Evolutionary conservation across 768 basidiomycete species (phyloP).

Genomic region (Suillus subalutaceus): DNA sequence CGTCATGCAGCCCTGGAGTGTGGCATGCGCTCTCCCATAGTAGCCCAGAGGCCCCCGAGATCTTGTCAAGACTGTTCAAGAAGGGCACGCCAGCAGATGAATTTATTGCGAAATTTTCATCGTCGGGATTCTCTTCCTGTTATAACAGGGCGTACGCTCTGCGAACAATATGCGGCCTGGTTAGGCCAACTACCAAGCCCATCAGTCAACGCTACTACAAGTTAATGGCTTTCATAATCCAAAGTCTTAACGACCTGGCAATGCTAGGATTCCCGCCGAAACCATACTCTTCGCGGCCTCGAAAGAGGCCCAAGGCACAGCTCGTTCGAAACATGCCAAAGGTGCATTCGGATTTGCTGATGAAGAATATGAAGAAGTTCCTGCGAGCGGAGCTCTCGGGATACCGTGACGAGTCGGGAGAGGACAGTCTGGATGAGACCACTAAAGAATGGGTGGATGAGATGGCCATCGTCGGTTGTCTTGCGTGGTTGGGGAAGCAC

Average conservation of each 20-base stretch:
- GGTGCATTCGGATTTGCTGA: too few relatives aligned
- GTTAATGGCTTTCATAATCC: neutral
- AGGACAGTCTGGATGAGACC: too few relatives aligned
- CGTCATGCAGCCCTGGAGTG: neutral
- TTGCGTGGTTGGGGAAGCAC: too few relatives aligned
- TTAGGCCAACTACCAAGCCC: neutral
- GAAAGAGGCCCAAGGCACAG: too few relatives aligned
- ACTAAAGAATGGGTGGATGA: too few relatives aligned
- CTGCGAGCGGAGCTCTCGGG: too few relatives aligned
- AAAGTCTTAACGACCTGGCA: neutral
- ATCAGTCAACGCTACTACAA: neutral
- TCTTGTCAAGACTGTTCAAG: neutral
- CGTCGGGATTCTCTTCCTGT: neutral
- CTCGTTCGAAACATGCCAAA: too few relatives aligned
- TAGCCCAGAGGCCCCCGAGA: neutral
- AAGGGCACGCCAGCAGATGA: neutral
- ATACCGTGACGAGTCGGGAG: too few relatives aligned
- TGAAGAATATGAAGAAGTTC: too few relatives aligned
- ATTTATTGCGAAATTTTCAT: neutral
- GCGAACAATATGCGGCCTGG: neutral
- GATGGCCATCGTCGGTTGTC: too few relatives aligned
- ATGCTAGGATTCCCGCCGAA: constrained; percentile 5
- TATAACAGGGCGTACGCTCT: neutral
- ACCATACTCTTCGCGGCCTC: too few relatives aligned
- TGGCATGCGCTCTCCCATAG: neutral